Base-by-base conservation (phyloP, 2,329 filamentous ascomycete genomes). In the Byssoonygena ceratinophila region DNA sequence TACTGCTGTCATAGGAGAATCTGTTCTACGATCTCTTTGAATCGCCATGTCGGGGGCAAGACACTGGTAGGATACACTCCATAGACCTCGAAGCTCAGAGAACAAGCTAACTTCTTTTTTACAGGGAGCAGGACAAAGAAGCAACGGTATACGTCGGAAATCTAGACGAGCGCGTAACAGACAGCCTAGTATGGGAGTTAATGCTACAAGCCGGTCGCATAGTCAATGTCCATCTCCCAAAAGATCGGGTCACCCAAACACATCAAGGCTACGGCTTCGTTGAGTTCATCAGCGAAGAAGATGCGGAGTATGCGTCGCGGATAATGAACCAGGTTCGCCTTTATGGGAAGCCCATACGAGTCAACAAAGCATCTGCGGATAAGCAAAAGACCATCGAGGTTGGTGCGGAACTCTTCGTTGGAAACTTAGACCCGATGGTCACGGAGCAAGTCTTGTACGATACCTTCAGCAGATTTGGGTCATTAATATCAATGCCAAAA, bases 181-280 rank as follows among this genome's bases (percentile, higher is more conserved):
- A 95, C 66, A 83, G 85, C 61, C 79, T 95, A 60, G 82, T 98
- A 60, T 96, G 92, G 84, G 92, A 98, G 76, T 79, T 98, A 63
- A 97, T 97, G 89, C 83, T 96, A 52, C 92, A 98, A 74, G 89
- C 90, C 68, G 92, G 92, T 52, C 90, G 91, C 61, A 94, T 98
- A 63, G 87, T 94, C 66, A 97, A 97, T 71, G 91, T 98, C 58
- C 92, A 98, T 73, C 83, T 98, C 66, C 92, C 92, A 52, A 95
- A 96, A 76, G 92, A 98, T 71, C 87, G 92, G 68, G 92, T 98
- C 61, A 96, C 92, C 44, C 89, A 96, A 66, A 85, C 84, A 53
- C 92, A 98, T 70, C 92, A 97, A 72, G 92, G 92, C 61, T 98
- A 96, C 76, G 92, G 92, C 63, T 98, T 98, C 71, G 92, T 98